A percentile compares a stretch with the other conserved stretches of the same genome.
Evolutionary conservation across 2,329 filamentous ascomycete species (phyloP).

Genomic region (Monilinia vaccinii-corymbosi): DNA sequence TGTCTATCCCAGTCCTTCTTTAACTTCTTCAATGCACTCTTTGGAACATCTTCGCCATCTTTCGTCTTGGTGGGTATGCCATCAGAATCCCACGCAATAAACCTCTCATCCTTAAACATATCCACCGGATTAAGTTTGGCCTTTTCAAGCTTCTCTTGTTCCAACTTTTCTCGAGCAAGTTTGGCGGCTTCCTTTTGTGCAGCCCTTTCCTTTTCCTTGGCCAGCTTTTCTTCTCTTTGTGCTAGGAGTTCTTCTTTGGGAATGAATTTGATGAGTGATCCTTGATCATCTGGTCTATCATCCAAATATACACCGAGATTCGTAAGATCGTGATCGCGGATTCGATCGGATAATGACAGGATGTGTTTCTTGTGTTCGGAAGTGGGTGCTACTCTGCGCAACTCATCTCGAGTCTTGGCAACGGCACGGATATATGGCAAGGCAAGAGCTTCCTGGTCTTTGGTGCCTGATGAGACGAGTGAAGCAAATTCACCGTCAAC

Average conservation of each 20-base stretch:
- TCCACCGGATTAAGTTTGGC: conserved; percentile 46
- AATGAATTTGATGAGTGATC: conserved; percentile 64
- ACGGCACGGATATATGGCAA: conserved; percentile 47
- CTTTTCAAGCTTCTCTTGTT: conserved; percentile 42
- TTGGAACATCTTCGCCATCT: conserved; percentile 71
- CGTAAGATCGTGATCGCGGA: conserved; percentile 74
- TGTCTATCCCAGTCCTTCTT: conserved; percentile 86
- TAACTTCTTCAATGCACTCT: conserved; percentile 71
- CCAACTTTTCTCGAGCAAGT: conserved; percentile 36
- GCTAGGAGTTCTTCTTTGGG: conserved; percentile 48
- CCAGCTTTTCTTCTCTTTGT: conserved; percentile 49
- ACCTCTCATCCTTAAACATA: conserved; percentile 53
- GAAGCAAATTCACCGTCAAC: conserved; percentile 40
- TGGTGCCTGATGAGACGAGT: conserved; percentile 37
- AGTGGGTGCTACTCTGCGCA: conserved; percentile 45
- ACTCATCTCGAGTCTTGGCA: conserved; percentile 30
- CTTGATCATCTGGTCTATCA: conserved; percentile 52
- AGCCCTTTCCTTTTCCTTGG: conserved; percentile 51
- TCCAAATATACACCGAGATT: conserved; percentile 82
- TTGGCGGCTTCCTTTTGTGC: conserved; percentile 35
- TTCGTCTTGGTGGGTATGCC: conserved; percentile 71
- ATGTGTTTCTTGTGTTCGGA: conserved; percentile 58
- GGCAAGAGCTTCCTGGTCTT: conserved; percentile 44
- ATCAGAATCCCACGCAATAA: conserved; percentile 71
- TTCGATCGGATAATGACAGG: conserved; percentile 65